Percentiles rank a stretch among this genome's conserved stretches.
Conservation (phyloP, 176 grass and related monocot genomes). For the Zoysia japonica region DNA sequence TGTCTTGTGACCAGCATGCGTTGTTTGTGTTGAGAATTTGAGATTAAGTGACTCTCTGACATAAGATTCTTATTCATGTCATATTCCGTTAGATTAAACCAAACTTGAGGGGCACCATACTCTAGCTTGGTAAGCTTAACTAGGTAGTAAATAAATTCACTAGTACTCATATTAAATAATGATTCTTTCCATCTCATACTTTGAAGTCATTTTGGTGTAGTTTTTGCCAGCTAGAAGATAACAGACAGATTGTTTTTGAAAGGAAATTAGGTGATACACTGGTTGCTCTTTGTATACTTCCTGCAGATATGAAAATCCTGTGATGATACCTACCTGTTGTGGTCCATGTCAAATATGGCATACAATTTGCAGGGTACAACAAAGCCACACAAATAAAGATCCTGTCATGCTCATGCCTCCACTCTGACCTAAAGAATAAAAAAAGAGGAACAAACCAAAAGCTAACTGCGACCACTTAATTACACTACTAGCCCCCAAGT, state of each 20-base stretch:
- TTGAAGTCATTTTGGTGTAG: not conserved
- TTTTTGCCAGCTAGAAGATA: not conserved
- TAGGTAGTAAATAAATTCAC: not conserved
- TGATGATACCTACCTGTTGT: slow-evolving; percentile 29
- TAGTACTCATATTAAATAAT: not conserved
- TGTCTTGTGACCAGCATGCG: slow-evolving; percentile 18
- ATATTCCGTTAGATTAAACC: slow-evolving; percentile 29
- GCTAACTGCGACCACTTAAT: slow-evolving; percentile 33
- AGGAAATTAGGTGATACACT: no score
- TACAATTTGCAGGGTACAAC: slow-evolving; percentile 51
- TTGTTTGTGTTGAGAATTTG: slow-evolving; percentile 8
- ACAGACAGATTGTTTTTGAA: no score
- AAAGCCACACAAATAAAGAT: slow-evolving; percentile 46
- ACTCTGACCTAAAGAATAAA: slow-evolving; percentile 39
- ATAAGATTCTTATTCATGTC: slow-evolving; percentile 29
- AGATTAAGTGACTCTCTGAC: slow-evolving; percentile 26
- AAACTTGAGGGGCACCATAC: no score
- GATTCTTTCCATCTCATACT: not conserved
- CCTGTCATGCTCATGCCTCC: slow-evolving; percentile 47
- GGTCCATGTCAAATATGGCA: slow-evolving; percentile 40
- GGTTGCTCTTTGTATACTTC: not conserved
- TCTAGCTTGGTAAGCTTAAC: not conserved
- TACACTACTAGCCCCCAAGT: not conserved
- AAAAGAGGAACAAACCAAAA: slow-evolving; percentile 35
- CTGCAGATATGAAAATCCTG: not conserved